Evolutionary conservation across 192 early-diverging fungal species (phyloP).

Genomic region (Backusella circina): DNA sequence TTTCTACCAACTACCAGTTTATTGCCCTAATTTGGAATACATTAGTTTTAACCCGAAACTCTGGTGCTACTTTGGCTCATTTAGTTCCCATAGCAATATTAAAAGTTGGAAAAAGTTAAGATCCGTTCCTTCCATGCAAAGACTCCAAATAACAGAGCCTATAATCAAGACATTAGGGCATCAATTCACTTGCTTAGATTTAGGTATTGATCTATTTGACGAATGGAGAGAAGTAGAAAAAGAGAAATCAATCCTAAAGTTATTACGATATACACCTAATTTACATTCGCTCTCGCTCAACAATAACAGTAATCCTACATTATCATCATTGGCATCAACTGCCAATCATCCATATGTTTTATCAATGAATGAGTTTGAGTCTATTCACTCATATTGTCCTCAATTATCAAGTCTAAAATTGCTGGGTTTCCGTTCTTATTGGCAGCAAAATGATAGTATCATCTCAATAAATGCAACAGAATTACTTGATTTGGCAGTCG

Average conservation of each 20-base stretch:
- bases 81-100: background rate
- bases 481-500: background rate
- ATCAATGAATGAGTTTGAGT: background rate
- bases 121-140: background rate
- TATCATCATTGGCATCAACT: background rate
- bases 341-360: background rate
- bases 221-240: background rate
- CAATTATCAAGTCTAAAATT: background rate
- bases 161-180: background rate
- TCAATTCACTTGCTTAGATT: background rate
- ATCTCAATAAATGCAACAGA: background rate
- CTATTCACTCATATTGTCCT: slow-evolving; percentile 2
- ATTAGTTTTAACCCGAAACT: background rate
- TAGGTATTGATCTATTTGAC: background rate
- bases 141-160: background rate
- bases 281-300: background rate
- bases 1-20: background rate
- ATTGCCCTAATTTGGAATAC: slow-evolving; percentile 2
- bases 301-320: background rate
- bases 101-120: background rate
- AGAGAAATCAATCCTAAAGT: background rate
- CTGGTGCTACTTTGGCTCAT: background rate
- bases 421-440: background rate
- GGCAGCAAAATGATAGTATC: background rate
- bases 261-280: background rate